A percentile compares a stretch with the other conserved stretches of the same genome.
Conservation (phyloP, 768 basidiomycete genomes). For the Paxillus ammoniavirescens region DNA sequence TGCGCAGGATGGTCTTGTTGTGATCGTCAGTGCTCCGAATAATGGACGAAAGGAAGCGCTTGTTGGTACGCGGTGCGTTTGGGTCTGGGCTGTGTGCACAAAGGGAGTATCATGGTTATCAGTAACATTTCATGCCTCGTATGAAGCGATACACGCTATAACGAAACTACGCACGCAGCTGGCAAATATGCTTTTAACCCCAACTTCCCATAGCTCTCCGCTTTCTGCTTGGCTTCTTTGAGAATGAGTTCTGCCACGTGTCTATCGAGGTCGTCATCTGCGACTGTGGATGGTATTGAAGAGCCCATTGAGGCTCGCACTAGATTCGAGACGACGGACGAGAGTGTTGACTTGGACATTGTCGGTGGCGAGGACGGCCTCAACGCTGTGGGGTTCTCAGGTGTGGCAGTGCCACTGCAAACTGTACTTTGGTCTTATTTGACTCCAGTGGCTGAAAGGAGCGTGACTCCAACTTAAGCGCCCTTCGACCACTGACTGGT, state of each 20-base stretch:
- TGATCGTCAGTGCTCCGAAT: conserved; percentile 95
- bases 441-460: conserved; percentile 5
- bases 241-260: conserved; percentile 92
- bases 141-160: background rate
- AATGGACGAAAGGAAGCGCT: conserved; percentile 79
- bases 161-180: conserved; percentile 42
- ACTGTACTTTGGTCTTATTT: conserved; percentile 21
- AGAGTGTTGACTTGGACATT: conserved; percentile 59
- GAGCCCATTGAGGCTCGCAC: conserved; percentile 78
- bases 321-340: conserved; percentile 80
- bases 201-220: conserved; percentile 70
- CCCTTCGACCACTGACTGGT: too few relatives aligned
- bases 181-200: conserved; percentile 80
- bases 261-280: conserved; percentile 85
- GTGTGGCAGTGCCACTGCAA: background rate
- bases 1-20: conserved; percentile 78
- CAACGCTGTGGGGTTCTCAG: background rate
- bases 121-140: background rate
- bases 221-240: conserved; percentile 90
- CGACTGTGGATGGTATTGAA: conserved; percentile 53
- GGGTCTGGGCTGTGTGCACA: conserved; percentile 51
- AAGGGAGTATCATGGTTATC: background rate
- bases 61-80: conserved; percentile 77
- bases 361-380: background rate
- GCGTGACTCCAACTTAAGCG: too few relatives aligned